These are phyloP conservation scores for Colletotrichum tamarilloi DNA, from an alignment of 2,329 filamentous ascomycete species.

Conservation along the genomic window DNA sequence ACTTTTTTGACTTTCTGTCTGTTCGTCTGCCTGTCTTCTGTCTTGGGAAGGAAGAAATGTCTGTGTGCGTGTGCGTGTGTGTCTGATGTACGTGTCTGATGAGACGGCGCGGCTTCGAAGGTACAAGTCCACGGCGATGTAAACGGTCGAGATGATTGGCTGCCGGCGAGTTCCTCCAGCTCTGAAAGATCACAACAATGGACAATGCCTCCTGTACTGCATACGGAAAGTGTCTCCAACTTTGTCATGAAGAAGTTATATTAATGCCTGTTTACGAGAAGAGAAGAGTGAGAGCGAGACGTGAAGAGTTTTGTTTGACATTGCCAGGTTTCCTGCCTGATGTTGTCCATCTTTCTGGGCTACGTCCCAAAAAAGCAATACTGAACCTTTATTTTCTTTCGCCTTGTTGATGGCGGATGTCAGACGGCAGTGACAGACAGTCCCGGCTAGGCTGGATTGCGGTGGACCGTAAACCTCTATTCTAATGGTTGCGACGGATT, in stretches of 20 bases:
- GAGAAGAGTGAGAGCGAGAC: background rate
- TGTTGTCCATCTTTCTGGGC: background rate
- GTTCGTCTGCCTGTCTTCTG: background rate
- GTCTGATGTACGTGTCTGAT: slow-evolving; percentile 11
- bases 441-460: slow-evolving; percentile 6
- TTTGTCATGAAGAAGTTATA: background rate
- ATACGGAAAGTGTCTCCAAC: background rate
- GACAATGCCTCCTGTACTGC: background rate
- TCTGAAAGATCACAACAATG: background rate
- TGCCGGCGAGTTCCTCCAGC: background rate
- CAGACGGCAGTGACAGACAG: background rate
- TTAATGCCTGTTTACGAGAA: no score
- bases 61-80: slow-evolving; percentile 3
- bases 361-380: background rate
- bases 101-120: slow-evolving; percentile 6
- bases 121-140: background rate
- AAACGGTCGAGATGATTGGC: slow-evolving; percentile 4
- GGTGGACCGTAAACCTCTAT: background rate
- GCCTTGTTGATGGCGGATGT: background rate
- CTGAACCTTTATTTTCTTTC: background rate
- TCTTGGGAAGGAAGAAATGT: background rate
- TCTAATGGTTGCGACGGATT: slow-evolving; percentile 17
- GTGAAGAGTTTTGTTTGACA: background rate
- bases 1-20: background rate
- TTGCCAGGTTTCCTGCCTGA: background rate